Evolutionary conservation across 2,329 filamentous ascomycete genomes (phyloP).

Genomic region (Sclerotinia borealis): DNA sequence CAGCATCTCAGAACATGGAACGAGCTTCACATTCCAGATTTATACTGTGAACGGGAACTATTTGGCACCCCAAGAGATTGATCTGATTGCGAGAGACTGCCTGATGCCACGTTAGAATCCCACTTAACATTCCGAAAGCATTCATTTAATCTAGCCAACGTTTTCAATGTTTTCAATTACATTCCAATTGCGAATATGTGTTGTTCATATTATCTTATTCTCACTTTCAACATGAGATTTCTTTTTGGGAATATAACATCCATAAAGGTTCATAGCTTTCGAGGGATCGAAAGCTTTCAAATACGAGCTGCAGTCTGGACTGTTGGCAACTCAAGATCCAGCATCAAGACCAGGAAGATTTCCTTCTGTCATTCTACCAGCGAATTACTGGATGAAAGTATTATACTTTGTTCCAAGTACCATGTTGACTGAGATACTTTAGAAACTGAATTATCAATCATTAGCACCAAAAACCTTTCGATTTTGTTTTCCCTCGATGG

Average conservation of each 20-base stretch:
- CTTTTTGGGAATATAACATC: not conserved
- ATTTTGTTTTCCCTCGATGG: slow-evolving; percentile 75
- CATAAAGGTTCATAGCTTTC: not conserved
- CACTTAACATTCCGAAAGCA: not conserved
- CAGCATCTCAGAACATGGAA: not conserved
- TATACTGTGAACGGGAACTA: not conserved
- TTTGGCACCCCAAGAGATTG: not conserved
- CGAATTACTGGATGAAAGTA: not conserved
- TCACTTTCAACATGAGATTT: not conserved
- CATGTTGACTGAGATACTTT: not conserved
- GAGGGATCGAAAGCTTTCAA: not conserved
- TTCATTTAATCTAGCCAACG: not conserved
- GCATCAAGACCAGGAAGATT: not conserved
- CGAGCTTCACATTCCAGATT: not conserved
- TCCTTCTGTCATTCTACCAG: not conserved
- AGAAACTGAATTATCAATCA: slow-evolving; percentile 45
- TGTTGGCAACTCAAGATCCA: not conserved
- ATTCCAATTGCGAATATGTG: not conserved
- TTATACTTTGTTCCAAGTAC: not conserved
- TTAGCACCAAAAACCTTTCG: slow-evolving; percentile 53
- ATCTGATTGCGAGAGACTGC: not conserved
- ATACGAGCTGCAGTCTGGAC: not conserved
- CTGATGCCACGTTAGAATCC: not conserved
- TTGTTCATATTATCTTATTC: no score
- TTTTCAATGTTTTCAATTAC: not conserved